Percentiles rank a stretch among this genome's conserved stretches.
These are phyloP conservation scores for Exophiala phaeomuriformis DNA, from an alignment of 2,329 filamentous ascomycete genomes.

Conservation along the genomic window DNA sequence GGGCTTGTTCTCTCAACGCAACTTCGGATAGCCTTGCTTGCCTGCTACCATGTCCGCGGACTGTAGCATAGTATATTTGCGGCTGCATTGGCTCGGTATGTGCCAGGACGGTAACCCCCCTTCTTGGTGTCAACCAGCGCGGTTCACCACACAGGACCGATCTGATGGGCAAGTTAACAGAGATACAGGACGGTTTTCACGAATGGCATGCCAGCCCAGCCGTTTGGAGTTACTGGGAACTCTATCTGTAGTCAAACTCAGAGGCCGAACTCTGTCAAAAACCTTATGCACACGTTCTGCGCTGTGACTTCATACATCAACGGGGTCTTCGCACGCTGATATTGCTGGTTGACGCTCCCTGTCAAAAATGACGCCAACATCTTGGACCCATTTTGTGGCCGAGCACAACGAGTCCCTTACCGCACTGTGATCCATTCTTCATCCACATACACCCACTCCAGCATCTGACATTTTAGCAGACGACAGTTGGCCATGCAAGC, in stretches of 20 bases:
- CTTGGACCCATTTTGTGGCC: slow-evolving; percentile 1
- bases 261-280: background rate
- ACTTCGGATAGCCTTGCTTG: slow-evolving; percentile 4
- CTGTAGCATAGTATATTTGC: background rate
- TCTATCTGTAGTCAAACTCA: background rate
- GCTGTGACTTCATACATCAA: slow-evolving; percentile 8
- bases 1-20: slow-evolving; percentile 1
- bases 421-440: background rate
- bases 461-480: slow-evolving; percentile 6
- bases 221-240: background rate
- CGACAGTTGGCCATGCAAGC: slow-evolving; percentile 3
- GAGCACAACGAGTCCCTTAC: slow-evolving; percentile 2
- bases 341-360: slow-evolving; percentile 1
- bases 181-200: no score
- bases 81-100: background rate
- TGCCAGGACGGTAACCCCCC: no score
- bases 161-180: background rate
- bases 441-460: background rate
- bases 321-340: background rate
- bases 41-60: no score
- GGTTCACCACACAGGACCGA: background rate
- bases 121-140: no score
- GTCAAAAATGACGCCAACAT: slow-evolving; percentile 11
- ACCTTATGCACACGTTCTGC: slow-evolving; percentile 5
- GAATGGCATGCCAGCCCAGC: background rate